A percentile compares a stretch with the other conserved stretches of the same genome.
Conservation (phyloP, 2,329 filamentous ascomycete species). For the Colletotrichum limetticola region DNA sequence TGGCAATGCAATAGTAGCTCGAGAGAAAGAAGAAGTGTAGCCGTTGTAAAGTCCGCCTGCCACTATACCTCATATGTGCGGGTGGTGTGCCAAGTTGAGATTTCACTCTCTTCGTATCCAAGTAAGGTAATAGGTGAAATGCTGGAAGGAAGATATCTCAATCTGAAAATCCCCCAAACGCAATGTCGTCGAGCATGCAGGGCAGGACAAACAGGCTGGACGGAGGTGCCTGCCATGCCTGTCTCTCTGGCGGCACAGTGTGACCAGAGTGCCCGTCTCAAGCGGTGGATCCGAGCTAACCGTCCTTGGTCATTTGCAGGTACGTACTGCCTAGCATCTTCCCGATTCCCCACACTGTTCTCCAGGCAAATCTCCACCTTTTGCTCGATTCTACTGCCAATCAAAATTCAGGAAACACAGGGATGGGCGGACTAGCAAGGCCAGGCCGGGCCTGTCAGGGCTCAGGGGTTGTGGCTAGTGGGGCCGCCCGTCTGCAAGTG, state of each 20-base stretch:
- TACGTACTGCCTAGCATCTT: conserved; percentile 11
- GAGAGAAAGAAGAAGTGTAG: not conserved
- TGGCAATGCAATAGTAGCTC: not conserved
- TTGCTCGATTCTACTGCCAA: conserved; percentile 20
- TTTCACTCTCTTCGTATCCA: not conserved
- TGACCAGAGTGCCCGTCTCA: not conserved
- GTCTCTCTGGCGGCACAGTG: conserved; percentile 22
- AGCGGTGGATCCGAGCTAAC: conserved; percentile 17
- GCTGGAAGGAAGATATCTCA: not conserved
- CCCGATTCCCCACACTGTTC: conserved; percentile 32
- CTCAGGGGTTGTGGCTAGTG: conserved; percentile 13
- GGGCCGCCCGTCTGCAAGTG: not conserved
- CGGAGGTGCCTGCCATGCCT: not conserved
- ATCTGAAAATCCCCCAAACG: not conserved
- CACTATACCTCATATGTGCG: not conserved
- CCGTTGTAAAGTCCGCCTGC: not conserved
- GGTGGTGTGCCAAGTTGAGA: not conserved
- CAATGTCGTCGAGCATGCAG: not conserved
- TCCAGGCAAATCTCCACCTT: conserved; percentile 21
- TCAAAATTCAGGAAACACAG: not conserved
- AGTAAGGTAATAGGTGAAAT: not conserved
- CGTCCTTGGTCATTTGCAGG: not conserved
- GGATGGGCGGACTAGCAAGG: not conserved
- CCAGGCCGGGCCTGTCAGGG: conserved; percentile 21
- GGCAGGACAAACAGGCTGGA: not conserved